Evolutionary conservation across 208 protist species (phyloP).

Genomic region (Crithidia acanthocephali): DNA sequence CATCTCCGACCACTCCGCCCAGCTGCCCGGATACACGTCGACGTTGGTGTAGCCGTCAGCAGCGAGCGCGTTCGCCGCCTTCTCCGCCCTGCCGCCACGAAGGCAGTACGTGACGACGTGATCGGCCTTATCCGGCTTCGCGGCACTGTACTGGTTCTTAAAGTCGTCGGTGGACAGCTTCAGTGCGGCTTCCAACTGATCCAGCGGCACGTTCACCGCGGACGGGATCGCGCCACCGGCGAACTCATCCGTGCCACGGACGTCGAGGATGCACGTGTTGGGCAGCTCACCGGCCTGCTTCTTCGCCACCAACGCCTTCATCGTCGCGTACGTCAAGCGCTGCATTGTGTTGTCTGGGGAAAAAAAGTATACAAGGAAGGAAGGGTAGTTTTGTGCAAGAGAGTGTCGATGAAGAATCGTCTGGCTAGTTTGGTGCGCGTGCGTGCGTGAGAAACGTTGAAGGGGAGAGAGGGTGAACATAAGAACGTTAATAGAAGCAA

Average conservation of each 20-base stretch:
- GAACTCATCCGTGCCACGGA: constrained; percentile 63
- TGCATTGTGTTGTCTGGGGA: constrained; percentile 36
- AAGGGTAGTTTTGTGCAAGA: background rate
- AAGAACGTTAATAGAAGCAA: too few species aligned
- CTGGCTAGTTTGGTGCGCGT: too few species aligned
- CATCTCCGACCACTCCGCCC: constrained; percentile 72
- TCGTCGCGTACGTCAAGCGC: constrained; percentile 52
- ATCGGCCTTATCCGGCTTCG: constrained; percentile 50
- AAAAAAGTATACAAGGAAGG: background rate
- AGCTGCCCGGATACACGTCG: constrained; percentile 74
- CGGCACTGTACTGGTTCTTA: constrained; percentile 32
- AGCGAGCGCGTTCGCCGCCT: constrained; percentile 41
- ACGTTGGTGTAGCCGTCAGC: constrained; percentile 60
- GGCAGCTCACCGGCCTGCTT: constrained; percentile 42
- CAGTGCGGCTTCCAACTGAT: constrained; percentile 55
- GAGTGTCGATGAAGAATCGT: background rate
- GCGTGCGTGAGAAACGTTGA: too few species aligned
- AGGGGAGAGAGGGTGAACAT: too few species aligned
- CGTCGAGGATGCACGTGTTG: constrained; percentile 61
- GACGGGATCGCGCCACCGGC: constrained; percentile 57
- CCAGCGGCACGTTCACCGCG: constrained; percentile 64
- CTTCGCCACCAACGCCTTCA: constrained; percentile 60
- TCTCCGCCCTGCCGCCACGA: constrained; percentile 54
- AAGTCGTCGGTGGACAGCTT: constrained; percentile 51
- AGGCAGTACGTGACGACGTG: constrained; percentile 79